Evolutionary conservation across 176 grass and related monocot genomes (phyloP), one percentile per base, ranked within the genome.

Genomic region (Microstegium vimineum): DNA sequence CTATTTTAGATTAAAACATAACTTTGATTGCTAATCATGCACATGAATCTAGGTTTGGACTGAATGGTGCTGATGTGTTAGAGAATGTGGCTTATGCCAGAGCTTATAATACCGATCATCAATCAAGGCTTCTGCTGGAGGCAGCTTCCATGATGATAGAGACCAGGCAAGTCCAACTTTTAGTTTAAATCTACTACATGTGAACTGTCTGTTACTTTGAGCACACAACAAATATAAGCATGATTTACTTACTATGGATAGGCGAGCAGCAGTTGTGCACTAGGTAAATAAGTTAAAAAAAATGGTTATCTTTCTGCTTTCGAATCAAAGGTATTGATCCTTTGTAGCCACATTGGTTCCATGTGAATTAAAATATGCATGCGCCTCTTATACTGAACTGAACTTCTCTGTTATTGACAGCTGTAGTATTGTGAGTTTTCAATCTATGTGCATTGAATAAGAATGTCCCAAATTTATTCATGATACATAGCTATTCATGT

Each of bases 141-240:
- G 90, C 92, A 71, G 92, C 95, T 88, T 98, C 95, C 60, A 99
- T 99, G 96, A 99, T 99, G 96, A 94, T 99, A 77, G 93, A 95
- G 83, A 92, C 93, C 60, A 92, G 96, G 96, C 57, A 98, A 77
- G 90, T 87, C 46, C 33, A 84, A 66, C 10, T 82, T 54, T 85
- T 76, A 51, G 2, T 74, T 84, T 76, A 16, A 42, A 25, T 81
- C 5, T 41, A 74, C 52, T 36, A 10, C 8, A 0, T 69, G 6
- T 80, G 26, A 60, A 75, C 63, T 63, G 32, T 47, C 43, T 62
- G 40, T 15, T 73, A 64, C 23, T 28, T 71, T 71, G 10, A 26
- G 5, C 0, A 0, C 20, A 36, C 23, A 60, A 3, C 18, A 73
- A 74, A 27, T 45, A 26, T 61, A 7, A 33, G 10, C 20, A 43